Evolutionary conservation across 176 grass and related monocot genomes (phyloP).

Genomic region (Oryza coarctata): DNA sequence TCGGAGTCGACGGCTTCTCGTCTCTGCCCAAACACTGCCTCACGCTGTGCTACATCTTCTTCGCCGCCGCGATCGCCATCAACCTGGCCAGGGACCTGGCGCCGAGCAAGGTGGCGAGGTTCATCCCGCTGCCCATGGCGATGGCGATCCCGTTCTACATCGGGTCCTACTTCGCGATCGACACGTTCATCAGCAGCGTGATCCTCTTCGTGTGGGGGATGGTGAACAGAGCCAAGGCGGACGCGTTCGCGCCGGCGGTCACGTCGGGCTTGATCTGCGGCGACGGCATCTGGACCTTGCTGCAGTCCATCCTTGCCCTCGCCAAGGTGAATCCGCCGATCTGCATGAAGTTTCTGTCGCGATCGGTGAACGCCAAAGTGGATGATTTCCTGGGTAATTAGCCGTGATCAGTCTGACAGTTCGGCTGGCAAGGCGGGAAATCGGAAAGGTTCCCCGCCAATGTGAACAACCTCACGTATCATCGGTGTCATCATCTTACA

Average conservation of each 20-base stretch:
- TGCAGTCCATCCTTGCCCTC: constrained; percentile 41
- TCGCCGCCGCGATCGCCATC: constrained; percentile 38
- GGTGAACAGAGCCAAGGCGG: constrained; percentile 30
- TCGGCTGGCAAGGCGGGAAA: neutral
- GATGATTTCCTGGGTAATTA: constrained; percentile 40
- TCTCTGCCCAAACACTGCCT: constrained; percentile 49
- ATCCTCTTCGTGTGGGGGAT: constrained; percentile 39
- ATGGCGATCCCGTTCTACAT: constrained; percentile 58
- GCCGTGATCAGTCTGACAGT: neutral
- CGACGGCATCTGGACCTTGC: constrained; percentile 50
- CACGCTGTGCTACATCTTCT: constrained; percentile 55
- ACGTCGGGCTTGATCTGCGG: constrained; percentile 48
- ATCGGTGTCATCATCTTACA: neutral
- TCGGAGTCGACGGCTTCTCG: constrained; percentile 54
- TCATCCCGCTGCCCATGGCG: constrained; percentile 54
- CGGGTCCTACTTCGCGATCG: constrained; percentile 49
- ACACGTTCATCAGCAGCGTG: constrained; percentile 51
- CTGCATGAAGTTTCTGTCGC: constrained; percentile 60
- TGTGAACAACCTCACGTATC: neutral
- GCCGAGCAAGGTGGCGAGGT: constrained; percentile 26
- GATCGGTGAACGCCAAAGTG: constrained; percentile 42
- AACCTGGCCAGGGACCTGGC: constrained; percentile 33
- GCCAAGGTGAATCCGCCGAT: constrained; percentile 59
- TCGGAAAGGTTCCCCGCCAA: neutral
- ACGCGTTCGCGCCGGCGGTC: constrained; percentile 39